These are phyloP conservation scores for Pisolithus sp. DNA, from an alignment of 768 basidiomycete genomes.

Conservation along the genomic window DNA sequence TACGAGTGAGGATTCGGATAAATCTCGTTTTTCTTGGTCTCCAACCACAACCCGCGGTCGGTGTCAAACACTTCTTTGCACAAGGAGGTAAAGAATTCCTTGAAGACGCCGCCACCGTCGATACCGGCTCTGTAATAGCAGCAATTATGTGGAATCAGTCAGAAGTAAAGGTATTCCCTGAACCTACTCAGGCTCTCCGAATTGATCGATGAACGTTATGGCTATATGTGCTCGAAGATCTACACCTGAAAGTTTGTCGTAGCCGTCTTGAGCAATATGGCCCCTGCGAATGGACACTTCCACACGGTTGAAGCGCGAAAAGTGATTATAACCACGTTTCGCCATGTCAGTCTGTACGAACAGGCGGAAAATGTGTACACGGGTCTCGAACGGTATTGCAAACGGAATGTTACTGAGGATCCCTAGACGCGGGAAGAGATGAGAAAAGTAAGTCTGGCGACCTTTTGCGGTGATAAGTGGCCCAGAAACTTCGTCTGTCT, in stretches of 20 bases:
- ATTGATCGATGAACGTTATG: slow-evolving; percentile 92
- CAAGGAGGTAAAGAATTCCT: slow-evolving; percentile 92
- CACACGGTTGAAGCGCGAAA: slow-evolving; percentile 14
- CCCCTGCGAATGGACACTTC: slow-evolving; percentile 46
- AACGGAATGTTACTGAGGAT: slow-evolving; percentile 95
- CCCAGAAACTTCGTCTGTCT: slow-evolving; percentile 28
- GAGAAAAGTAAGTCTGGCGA: slow-evolving; percentile 61
- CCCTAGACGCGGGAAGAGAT: slow-evolving; percentile 63
- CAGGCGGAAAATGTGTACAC: slow-evolving; percentile 84
- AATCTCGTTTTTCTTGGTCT: slow-evolving; percentile 84
- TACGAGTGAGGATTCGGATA: slow-evolving; percentile 94
- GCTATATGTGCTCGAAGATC: slow-evolving; percentile 78
- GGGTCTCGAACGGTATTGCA: slow-evolving; percentile 84
- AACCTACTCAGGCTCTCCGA: slow-evolving; percentile 75
- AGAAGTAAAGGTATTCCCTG: neutral
- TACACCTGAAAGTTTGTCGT: slow-evolving; percentile 70
- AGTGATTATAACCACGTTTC: slow-evolving; percentile 12
- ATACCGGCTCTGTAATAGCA: slow-evolving; percentile 63
- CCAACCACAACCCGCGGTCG: slow-evolving; percentile 89
- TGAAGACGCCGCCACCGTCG: slow-evolving; percentile 96
- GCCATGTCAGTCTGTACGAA: slow-evolving; percentile 67
- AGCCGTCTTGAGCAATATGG: slow-evolving; percentile 85
- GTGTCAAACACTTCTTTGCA: slow-evolving; percentile 94
- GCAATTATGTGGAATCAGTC: slow-evolving; percentile 1
- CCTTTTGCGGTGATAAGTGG: slow-evolving; percentile 49